Evolutionary conservation across 768 basidiomycete species (phyloP), one percentile per base, ranked within the genome.

Genomic region (Strobilomyces confusus): DNA sequence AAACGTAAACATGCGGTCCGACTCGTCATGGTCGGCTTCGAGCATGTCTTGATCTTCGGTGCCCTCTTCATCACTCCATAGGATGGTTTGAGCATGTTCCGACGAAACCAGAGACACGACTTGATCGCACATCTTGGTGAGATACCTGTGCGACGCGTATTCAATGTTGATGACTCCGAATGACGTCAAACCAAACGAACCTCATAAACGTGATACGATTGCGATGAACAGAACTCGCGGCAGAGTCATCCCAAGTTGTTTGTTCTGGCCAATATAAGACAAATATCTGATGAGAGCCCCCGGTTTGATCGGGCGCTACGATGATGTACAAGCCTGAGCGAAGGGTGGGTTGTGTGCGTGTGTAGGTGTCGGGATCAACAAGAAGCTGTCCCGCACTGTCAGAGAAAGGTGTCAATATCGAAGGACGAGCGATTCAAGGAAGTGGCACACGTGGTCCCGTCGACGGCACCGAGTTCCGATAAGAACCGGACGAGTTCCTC

Each of bases 121-220:
- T 63, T 85, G 84, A 56, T 86, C 82, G 17, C 77, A 69, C 36
- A 84, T 72, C 65, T 82, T 82, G 2, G 74, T 81, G 13, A 85
- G 75, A 57, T 86, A 85, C 44, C 84, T 84, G 33, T 9, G 5
- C 17, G 13, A 38, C 0, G 44, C 19, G 4, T 2, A 14, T 22
- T 22, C 1, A 17, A 23, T 9, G 1, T 13, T 6, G 2, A 1
- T 36, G 20, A 19, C 17, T 14, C 37, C 22, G 1, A 19, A 20
- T 13, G 12, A 3, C 9, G 6, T 38, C n/a, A 1, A 50, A 25
- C 1, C 5, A 5, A 7, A 52, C 66, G 36, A 65, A 80, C 83
- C 83, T 68, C 80, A 85, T 83, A 58, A 85, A 85, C 0, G 82
- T 81, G 3, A 78, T 69, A 7, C 83, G 73, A 65, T 83, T 85